These are phyloP conservation scores for Fusarium lateritium DNA, from an alignment of 2,329 filamentous ascomycete genomes.

Conservation along the genomic window DNA sequence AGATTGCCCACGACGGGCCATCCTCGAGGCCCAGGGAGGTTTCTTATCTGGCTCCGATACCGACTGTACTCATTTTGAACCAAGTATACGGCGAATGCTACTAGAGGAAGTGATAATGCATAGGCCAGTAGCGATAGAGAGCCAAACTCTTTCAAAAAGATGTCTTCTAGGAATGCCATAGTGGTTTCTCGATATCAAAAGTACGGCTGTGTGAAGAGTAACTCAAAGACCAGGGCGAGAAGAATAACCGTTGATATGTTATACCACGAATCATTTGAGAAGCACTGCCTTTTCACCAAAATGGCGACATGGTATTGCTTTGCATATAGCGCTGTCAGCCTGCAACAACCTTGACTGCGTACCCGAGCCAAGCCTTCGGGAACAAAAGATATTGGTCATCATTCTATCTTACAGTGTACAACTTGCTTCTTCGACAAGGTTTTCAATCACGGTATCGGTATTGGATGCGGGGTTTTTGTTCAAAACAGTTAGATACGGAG, in stretches of 20 bases:
- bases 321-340: neutral
- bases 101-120: neutral
- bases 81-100: neutral
- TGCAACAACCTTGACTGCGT: too few relatives aligned
- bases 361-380: neutral
- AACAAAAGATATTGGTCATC: neutral
- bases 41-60: neutral
- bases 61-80: neutral
- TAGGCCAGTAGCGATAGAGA: neutral
- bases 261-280: neutral
- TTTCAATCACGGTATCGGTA: neutral
- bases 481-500: neutral
- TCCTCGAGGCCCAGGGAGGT: neutral
- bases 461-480: neutral
- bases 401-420: neutral
- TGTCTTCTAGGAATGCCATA: neutral
- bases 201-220: too few relatives aligned
- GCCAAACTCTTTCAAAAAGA: neutral
- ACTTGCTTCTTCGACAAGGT: neutral
- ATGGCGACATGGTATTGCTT: neutral
- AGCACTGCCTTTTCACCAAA: neutral
- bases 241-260: neutral
- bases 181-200: neutral
- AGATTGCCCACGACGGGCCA: neutral
- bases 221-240: too few relatives aligned